Conservation (phyloP, 176 grass and related monocot species). For the Metroxylon sagu region DNA sequence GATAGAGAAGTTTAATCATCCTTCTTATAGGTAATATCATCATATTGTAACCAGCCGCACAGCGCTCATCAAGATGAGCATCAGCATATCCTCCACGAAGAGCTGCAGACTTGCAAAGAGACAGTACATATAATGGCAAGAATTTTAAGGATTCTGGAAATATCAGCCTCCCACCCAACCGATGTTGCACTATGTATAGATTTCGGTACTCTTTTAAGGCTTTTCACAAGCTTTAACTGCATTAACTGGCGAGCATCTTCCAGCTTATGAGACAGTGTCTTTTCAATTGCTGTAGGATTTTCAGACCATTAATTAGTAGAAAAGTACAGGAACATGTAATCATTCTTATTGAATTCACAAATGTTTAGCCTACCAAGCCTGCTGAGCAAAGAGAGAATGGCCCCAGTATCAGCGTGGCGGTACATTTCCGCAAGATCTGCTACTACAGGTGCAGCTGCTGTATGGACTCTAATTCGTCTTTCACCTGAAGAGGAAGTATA, state of each 20-base stretch:
- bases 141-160: constrained; percentile 87
- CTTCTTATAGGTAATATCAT: constrained; percentile 70
- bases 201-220: constrained; percentile 90
- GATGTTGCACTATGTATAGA: constrained; percentile 71
- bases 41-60: constrained; percentile 78
- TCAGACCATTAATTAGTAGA: background rate
- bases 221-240: constrained; percentile 79
- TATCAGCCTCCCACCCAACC: constrained; percentile 70
- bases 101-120: constrained; percentile 71
- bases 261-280: constrained; percentile 76
- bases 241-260: constrained; percentile 87
- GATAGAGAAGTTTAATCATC: constrained; percentile 79
- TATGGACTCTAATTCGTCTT: constrained; percentile 94
- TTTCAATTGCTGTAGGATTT: constrained; percentile 69
- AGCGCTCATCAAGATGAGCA: constrained; percentile 80
- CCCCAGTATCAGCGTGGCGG: constrained; percentile 86
- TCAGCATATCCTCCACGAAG: constrained; percentile 88
- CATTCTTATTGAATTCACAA: too few species aligned
- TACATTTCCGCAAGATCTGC: constrained; percentile 98
- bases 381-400: constrained; percentile 63
- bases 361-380: constrained; percentile 55
- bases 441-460: constrained; percentile 86
- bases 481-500: constrained; percentile 96
- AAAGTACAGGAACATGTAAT: too few species aligned
- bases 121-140: constrained; percentile 61